Evolutionary conservation across 495 filamentous ascomycete genomes (phyloP).

Genomic region (Hyphodiscus hymeniophilus): DNA sequence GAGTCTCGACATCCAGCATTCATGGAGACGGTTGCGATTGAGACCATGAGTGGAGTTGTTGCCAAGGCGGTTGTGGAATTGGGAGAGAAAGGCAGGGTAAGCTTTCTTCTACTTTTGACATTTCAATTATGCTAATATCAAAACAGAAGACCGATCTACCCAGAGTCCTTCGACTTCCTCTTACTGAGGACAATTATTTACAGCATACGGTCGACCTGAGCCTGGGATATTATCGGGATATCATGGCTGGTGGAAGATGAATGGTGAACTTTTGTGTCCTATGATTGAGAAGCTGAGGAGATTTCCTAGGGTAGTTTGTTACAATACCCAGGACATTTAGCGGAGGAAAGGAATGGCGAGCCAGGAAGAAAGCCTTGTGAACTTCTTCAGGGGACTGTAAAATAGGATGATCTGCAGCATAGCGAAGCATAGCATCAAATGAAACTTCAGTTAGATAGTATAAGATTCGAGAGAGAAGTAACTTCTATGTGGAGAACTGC

Average conservation of each 20-base stretch:
- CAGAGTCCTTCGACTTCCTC: constrained; percentile 55
- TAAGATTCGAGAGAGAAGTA: too few species aligned
- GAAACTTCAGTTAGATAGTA: too few species aligned
- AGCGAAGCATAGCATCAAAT: constrained; percentile 13
- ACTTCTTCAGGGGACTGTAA: constrained; percentile 1
- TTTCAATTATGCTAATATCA: constrained; percentile 12
- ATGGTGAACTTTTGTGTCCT: not conserved
- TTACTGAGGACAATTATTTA: constrained; percentile 63
- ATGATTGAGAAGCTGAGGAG: not conserved
- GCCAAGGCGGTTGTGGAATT: constrained; percentile 53
- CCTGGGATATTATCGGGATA: constrained; percentile 49
- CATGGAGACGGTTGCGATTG: constrained; percentile 70
- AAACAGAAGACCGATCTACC: constrained; percentile 26
- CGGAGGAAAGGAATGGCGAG: constrained; percentile 14
- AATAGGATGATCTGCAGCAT: constrained; percentile 14
- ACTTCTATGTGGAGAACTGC: too few species aligned
- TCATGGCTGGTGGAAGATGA: constrained; percentile 14
- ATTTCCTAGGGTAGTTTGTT: not conserved
- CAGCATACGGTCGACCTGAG: constrained; percentile 61
- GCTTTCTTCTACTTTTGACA: constrained; percentile 17
- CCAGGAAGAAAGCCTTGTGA: constrained; percentile 21
- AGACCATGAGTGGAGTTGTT: constrained; percentile 56
- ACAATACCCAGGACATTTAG: constrained; percentile 7
- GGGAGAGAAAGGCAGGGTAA: constrained; percentile 47
- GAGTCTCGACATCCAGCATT: constrained; percentile 47